Evolutionary conservation across 257 asterid species (phyloP).

Genomic region (Nicotiana attenuata): DNA sequence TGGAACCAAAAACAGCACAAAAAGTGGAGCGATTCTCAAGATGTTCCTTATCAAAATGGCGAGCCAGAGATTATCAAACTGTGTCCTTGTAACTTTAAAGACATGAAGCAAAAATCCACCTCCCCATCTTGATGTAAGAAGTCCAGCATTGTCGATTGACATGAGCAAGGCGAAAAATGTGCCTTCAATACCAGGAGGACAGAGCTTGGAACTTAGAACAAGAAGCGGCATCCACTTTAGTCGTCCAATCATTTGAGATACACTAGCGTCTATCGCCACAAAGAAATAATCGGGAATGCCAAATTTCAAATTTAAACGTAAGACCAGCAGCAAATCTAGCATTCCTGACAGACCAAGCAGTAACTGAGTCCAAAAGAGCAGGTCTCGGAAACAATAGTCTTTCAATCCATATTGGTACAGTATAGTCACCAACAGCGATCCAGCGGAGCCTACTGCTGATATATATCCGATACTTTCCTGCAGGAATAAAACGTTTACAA

Average conservation of each 20-base stretch:
- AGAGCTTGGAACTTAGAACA: conserved; percentile 73
- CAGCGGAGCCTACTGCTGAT: conserved; percentile 77
- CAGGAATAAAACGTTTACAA: not conserved
- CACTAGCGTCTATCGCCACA: conserved; percentile 75
- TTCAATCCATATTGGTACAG: conserved; percentile 67
- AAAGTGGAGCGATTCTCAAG: conserved; percentile 56
- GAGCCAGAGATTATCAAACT: conserved; percentile 63
- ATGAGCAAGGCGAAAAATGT: conserved; percentile 86
- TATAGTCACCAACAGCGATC: conserved; percentile 69
- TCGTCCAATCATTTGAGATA: conserved; percentile 67
- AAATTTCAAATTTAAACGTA: conserved; percentile 61
- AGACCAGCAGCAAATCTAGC: conserved; percentile 67
- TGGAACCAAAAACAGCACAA: conserved; percentile 59
- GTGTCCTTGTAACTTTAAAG: conserved; percentile 58
- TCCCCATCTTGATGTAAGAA: conserved; percentile 78
- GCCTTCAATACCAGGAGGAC: conserved; percentile 92
- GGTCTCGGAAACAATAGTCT: conserved; percentile 59
- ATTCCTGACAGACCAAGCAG: conserved; percentile 71
- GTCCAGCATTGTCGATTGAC: conserved; percentile 85
- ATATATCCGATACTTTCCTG: conserved; percentile 80
- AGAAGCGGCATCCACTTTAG: conserved; percentile 98
- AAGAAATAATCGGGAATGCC: conserved; percentile 68
- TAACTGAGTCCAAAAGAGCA: conserved; percentile 78
- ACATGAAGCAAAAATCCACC: conserved; percentile 75
- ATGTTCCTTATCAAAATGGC: conserved; percentile 64